These are phyloP conservation scores for Trichoderma asperelloides DNA, from an alignment of 495 filamentous ascomycete genomes.

Conservation along the genomic window DNA sequence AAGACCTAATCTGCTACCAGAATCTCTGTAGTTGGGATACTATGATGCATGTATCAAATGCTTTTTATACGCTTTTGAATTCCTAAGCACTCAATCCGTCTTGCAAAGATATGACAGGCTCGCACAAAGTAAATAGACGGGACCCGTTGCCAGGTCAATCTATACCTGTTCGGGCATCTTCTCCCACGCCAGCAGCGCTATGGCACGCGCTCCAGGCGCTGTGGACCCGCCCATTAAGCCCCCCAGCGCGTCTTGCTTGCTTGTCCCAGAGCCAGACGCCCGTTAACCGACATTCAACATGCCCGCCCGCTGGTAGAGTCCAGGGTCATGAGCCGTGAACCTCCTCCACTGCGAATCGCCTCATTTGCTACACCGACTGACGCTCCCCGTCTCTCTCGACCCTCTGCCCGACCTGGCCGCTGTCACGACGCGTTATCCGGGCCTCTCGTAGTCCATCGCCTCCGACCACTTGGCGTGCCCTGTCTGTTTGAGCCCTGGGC, in stretches of 20 bases:
- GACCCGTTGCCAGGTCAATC: conserved; percentile 1
- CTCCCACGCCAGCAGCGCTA: conserved; percentile 1
- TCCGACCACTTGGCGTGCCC: neutral
- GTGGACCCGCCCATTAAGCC: neutral
- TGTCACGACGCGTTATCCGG: neutral
- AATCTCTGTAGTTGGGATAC: no score
- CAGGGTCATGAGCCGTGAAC: neutral
- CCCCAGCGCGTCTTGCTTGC: conserved; percentile 2
- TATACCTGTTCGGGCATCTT: neutral
- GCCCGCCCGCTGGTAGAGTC: neutral
- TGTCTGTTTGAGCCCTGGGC: neutral
- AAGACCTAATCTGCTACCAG: no score
- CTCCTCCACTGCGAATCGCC: neutral
- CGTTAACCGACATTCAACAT: neutral
- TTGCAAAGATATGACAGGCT: neutral
- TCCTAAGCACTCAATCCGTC: no score
- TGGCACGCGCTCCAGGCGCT: conserved; percentile 1
- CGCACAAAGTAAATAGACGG: neutral
- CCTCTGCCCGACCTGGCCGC: neutral
- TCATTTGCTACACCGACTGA: neutral
- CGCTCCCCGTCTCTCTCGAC: neutral
- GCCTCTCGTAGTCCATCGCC: neutral
- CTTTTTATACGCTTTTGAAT: neutral
- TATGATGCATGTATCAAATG: neutral
- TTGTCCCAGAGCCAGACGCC: neutral